phyloP scores from a whole-genome alignment of 768 basidiomycete species.

The Galerina marginata region DNA sequence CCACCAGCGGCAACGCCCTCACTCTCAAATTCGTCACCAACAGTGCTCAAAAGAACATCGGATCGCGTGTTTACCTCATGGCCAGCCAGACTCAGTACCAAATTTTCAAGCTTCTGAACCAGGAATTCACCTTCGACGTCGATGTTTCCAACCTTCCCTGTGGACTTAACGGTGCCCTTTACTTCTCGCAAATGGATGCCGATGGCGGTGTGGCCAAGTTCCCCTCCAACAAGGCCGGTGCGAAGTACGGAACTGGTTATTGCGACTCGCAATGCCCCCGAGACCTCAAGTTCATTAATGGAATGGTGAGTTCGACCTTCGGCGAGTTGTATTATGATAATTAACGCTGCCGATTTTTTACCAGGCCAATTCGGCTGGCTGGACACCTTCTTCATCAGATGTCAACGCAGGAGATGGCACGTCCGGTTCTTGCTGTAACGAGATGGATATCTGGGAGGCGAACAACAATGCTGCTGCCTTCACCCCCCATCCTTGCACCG shows the following conservation, averaged over 20 bases:
- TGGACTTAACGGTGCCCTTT: conserved; percentile 64
- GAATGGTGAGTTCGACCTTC: conserved; percentile 1
- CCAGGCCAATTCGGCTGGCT: conserved; percentile 28
- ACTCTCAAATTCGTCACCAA: conserved; percentile 53
- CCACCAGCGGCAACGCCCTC: conserved; percentile 49
- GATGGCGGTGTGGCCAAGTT: conserved; percentile 54
- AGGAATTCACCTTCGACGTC: conserved; percentile 66
- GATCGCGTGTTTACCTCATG: conserved; percentile 58
- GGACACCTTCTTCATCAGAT: conserved; percentile 25
- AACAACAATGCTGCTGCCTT: conserved; percentile 54
- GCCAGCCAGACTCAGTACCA: conserved; percentile 47
- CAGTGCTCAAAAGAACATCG: conserved; percentile 41
- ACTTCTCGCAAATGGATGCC: conserved; percentile 59
- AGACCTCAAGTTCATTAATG: conserved; percentile 54
- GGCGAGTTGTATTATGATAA: neutral
- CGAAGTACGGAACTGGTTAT: conserved; percentile 44
- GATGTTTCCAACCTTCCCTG: conserved; percentile 61
- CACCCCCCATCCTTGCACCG: conserved; percentile 57
- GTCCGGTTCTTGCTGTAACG: conserved; percentile 33
- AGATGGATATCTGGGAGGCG: conserved; percentile 68
- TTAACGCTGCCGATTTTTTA: neutral
- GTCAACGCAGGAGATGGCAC: conserved; percentile 29
- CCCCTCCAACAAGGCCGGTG: conserved; percentile 59
- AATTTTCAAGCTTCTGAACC: conserved; percentile 50
- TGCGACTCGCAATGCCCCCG: conserved; percentile 57